Base-by-base conservation (phyloP, 495 filamentous ascomycete genomes). In the Aspergillus homomorphus region DNA sequence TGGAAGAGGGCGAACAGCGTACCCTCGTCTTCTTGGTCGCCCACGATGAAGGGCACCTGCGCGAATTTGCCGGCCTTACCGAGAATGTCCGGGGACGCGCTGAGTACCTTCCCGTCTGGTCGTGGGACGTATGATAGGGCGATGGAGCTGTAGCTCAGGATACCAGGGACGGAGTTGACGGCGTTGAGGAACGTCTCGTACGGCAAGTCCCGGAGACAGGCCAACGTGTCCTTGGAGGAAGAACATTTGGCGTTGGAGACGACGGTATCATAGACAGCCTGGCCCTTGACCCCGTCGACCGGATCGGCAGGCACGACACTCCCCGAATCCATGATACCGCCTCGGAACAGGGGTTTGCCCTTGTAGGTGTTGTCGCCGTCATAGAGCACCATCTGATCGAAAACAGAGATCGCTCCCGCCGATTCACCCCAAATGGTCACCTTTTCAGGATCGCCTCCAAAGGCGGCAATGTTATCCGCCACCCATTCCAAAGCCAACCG, bases 341-440 rank as follows among this genome's bases (percentile, higher is more conserved):
- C 86, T 42, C 82, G 82, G 80, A 91, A 91, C 0, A 90, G 75
- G 0, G 82, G 78, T 58, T 85, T 82, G 33, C 83, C 86, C 9
- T 89, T 89, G 73, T 89, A 89, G 0, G 68, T 84, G 69, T 84
- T 81, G 65, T 90, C 69, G 10, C 89, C 88, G 63, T 83, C 80
- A 65, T 88, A 89, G 19, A 90, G 70, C 3, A 80, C 70, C 80
- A 88, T 87, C 57, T 90, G 88, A 64, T 89, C 78, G 45, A 84
- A 80, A 19, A 91, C 87, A 6, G 85, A 89, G 59, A 89, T 89
- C 15, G 84, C 77, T 4, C 89, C 89, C 1, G 88, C 87, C 2
- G 83, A 88, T 64, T 89, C 85, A 43, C 87, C 88, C 82, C 86
- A 89, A 53, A 90, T 86, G 18, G 86, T 89, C 15, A 90, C 87